Evolutionary conservation across 768 basidiomycete genomes (phyloP), one percentile per base, ranked within the genome.

Genomic region (Leccinellum albellum): DNA sequence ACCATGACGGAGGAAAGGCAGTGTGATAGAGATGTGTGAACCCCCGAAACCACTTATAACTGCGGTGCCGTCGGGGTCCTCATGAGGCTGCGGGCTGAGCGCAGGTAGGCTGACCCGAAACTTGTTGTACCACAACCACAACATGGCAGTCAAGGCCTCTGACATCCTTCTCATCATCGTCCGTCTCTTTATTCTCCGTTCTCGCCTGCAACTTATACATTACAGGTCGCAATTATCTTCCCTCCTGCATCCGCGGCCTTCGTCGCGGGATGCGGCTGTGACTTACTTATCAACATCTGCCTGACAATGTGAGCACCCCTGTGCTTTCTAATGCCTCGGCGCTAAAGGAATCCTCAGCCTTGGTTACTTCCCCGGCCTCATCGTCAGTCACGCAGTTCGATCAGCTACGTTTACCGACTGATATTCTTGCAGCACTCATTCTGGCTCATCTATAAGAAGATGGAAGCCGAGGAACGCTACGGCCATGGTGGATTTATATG

Each of bases 371-470:
- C 89, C 90, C 0, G 89, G 83, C 3, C 79, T 76, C 56, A 70
- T 83, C 47, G 81, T 80, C 50, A 57, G 79, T 69, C 33, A 6
- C 31, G n/a, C 13, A 3, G 20, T 31, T 15, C 14, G 4, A 33
- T 26, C 33, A 31, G 21, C 13, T 13, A 14, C 15, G 24, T 46
- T 37, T 28, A 37, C 54, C 33, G 49, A 17, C 33, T 37, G 31
- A 61, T 29, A 9, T 31, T 29, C 40, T 45, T 33, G 6, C 52
- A 83, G 82, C 91, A 94, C 67, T 88, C 90, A 2, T 92, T 93
- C 75, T 93, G 88, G 88, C 79, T 95, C 52, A 92, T 94, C 55
- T 93, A 93, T 76, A 87, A 81, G 81, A 89, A 88, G 81, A 92
- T 92, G 81, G 80, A 89, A 64, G 93, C 91, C 0, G 89, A 91